Evolutionary conservation across 768 basidiomycete genomes (phyloP), one percentile per base, ranked within the genome.

Genomic region (Lactarius indigo): DNA sequence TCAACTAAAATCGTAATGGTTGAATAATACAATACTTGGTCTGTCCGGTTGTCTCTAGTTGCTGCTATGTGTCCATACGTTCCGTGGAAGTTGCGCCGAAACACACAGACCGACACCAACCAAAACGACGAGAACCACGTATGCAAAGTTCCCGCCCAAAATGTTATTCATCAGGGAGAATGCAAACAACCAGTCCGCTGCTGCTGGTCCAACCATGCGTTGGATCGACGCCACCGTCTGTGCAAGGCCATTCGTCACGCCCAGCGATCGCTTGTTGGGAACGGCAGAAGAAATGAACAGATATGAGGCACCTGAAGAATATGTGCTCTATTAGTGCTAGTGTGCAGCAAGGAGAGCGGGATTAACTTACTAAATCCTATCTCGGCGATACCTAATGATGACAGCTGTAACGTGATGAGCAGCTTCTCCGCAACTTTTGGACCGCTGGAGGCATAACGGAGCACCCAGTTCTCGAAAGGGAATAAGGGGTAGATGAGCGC

Each of bases 211-310:
- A 61, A 83, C 64, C 35, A 77, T 65, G 50, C 80, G 78, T 74
- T 75, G 76, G 66, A 78, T 71, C 41, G 78, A 78, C 33, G 76
- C 73, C 37, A 72, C 65, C 65, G 73, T 70, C 80, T 81, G 73
- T 20, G 73, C 72, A n/a, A 77, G 31, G 64, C 89, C 89, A 68
- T 90, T 89, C 23, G 85, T 87, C 2, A 87, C 83, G 10, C 89
- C 89, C 8, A 90, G 79, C 10, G 85, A 84, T 13, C 83, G 82
- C 31, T 81, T 81, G 61, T 87, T 87, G 2, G 89, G 88, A 0
- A 88, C 78, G 13, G 88, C 80, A 7, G 83, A 84, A 12, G 83
- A 80, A 64, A 91, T 85, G 68, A 85, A 88, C 61, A 90, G 87
- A 74, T 88, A 89, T 28, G 89, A 74, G 55, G 86, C 83, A 28